Evolutionary conservation across 2,329 filamentous ascomycete genomes (phyloP), one percentile per base, ranked within the genome.

Genomic region (Furcasterigmium sp.): DNA sequence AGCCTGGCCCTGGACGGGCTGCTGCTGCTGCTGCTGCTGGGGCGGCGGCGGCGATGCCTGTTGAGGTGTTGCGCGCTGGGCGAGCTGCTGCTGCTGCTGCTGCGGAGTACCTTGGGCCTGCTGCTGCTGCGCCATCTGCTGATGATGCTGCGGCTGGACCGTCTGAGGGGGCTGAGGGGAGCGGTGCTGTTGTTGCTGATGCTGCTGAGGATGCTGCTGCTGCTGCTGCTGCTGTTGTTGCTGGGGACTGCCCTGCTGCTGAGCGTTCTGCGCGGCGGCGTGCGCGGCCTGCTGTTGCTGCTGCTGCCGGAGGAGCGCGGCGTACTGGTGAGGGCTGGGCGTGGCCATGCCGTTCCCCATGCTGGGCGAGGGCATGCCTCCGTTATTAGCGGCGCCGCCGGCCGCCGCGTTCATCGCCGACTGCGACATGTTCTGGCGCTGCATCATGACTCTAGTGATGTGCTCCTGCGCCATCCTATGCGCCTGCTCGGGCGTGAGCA

Each of bases 291-390:
- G 61, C 21, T 68, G 65, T 47, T 78, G 73, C 48, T 80, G 76
- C 51, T 80, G 77, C 30, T 77, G 75, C 36, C 77, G 63, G 8
- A 81, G 67, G 26, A 80, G 62, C 44, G 78, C 76, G 2, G 77
- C 77, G 53, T 81, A 80, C 48, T 81, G 77, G 32, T 80, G 76
- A 21, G 77, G 77, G 44, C 73, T 76, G 2, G 68, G 66, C 1
- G 72, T 72, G 1, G 68, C 61, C 39, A 75, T 67, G 15, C 71
- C 68, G 40, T 71, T 76, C 14, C 72, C 64, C 42, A 76, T 67
- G 3, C 68, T 67, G 13, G 72, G 61, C 14, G 48, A 51, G 17
- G 44, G 29, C 19, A 39, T 39, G 17, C 43, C 43, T 25, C 29
- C 29, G 48, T 76, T 70, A 17, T 35, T 35, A 8, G 66, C 66